phyloP scores from a whole-genome alignment of 169 alveolate genomes.

The Eimeria sp. region DNA sequence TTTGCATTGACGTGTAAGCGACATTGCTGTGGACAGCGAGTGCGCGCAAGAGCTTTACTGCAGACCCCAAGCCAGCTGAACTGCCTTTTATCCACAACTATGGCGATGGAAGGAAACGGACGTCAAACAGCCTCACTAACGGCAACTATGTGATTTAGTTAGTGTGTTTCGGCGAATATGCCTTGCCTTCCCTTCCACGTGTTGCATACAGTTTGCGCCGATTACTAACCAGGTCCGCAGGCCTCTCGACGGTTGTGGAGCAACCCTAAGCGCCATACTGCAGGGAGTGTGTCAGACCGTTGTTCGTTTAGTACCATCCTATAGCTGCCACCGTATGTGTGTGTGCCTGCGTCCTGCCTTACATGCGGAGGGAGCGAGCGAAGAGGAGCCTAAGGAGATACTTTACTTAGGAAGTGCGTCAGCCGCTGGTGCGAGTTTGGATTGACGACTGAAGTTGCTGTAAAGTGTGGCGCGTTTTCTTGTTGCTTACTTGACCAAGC shows the following conservation, averaged over 20 bases:
- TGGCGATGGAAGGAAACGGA: background rate
- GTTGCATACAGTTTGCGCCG: background rate
- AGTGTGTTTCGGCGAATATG: background rate
- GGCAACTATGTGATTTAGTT: background rate
- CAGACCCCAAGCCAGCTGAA: background rate
- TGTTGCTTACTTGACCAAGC: background rate
- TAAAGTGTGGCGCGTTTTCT: background rate
- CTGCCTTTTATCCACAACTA: background rate
- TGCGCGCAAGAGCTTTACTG: background rate
- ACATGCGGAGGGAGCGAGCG: background rate
- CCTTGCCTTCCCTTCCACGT: background rate
- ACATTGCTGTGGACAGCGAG: background rate
- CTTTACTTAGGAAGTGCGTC: background rate
- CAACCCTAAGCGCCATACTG: background rate
- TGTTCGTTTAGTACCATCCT: background rate
- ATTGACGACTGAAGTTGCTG: background rate
- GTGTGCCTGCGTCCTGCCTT: too few species aligned
- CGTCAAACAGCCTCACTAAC: background rate
- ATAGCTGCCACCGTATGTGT: background rate
- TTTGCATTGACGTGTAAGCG: too few species aligned
- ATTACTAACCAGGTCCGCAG: background rate
- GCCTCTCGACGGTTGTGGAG: background rate
- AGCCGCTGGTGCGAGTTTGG: background rate
- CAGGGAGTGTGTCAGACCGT: conserved; percentile 9
- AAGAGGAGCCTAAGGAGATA: background rate